These are phyloP conservation scores for Cyberlindnera euphorbiiphila DNA, from an alignment of 805 yeast genomes.

Conservation along the genomic window DNA sequence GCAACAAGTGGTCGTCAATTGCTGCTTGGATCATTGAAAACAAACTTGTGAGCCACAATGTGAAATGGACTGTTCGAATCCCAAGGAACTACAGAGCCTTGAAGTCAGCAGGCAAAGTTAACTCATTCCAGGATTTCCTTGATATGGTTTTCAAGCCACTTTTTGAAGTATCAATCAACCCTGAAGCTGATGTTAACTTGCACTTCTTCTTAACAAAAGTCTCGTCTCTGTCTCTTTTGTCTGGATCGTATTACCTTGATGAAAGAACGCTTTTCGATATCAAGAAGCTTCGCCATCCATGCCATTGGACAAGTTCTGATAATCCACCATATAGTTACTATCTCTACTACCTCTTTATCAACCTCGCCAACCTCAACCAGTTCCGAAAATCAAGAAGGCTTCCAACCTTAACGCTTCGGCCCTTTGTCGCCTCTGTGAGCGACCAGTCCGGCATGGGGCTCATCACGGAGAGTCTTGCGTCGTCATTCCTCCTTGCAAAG, in stretches of 20 bases:
- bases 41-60: slow-evolving; percentile 36
- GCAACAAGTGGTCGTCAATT: slow-evolving; percentile 30
- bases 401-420: slow-evolving; percentile 21
- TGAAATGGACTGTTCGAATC: slow-evolving; percentile 36
- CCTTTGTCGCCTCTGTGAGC: slow-evolving; percentile 24
- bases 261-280: slow-evolving; percentile 22
- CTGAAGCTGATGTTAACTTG: slow-evolving; percentile 24
- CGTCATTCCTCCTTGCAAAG: slow-evolving; percentile 23
- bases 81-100: slow-evolving; percentile 31
- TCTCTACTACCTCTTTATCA: slow-evolving; percentile 32
- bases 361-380: slow-evolving; percentile 22
- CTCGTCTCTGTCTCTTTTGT: slow-evolving; percentile 32
- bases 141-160: slow-evolving; percentile 33
- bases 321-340: slow-evolving; percentile 40
- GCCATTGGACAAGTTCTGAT: slow-evolving; percentile 30
- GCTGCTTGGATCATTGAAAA: slow-evolving; percentile 35
- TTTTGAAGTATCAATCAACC: slow-evolving; percentile 27
- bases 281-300: slow-evolving; percentile 25
- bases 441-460: slow-evolving; percentile 26
- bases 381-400: slow-evolving; percentile 19
- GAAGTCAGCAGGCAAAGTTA: slow-evolving; percentile 20
- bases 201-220: slow-evolving; percentile 32
- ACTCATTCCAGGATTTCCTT: slow-evolving; percentile 31
- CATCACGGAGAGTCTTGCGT: slow-evolving; percentile 25
- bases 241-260: slow-evolving; percentile 20